These are phyloP conservation scores for Diaporthe batatas DNA, from an alignment of 2,329 filamentous ascomycete genomes.

Conservation along the genomic window DNA sequence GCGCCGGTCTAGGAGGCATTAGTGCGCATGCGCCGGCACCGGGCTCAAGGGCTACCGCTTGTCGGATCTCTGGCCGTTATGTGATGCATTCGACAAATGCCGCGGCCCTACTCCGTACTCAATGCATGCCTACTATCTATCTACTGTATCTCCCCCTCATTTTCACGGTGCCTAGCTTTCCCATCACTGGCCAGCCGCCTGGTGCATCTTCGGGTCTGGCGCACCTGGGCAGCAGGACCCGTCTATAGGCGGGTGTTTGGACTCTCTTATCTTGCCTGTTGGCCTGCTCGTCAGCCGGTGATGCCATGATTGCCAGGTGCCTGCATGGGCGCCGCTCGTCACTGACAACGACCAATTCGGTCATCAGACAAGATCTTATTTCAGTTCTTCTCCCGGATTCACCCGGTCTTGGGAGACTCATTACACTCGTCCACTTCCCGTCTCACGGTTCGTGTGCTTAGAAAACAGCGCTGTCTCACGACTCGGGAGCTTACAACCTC, in stretches of 20 bases:
- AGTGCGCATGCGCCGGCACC: constrained; percentile 24
- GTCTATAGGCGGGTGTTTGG: neutral
- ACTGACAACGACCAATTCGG: constrained; percentile 19
- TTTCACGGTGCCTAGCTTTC: constrained; percentile 1
- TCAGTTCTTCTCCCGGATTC: neutral
- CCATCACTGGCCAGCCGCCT: constrained; percentile 19
- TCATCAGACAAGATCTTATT: neutral
- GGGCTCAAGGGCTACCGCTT: constrained; percentile 22
- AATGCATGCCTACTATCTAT: constrained; percentile 20
- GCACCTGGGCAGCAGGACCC: constrained; percentile 7
- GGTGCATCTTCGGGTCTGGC: neutral
- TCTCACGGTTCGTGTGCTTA: neutral
- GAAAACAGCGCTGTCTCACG: neutral
- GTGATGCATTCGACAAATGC: constrained; percentile 39
- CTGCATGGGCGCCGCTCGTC: constrained; percentile 30
- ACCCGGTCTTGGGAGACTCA: neutral
- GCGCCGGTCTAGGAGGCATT: constrained; percentile 27
- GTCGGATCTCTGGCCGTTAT: constrained; percentile 35
- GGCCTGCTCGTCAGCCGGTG: constrained; percentile 11
- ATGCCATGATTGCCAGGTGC: constrained; percentile 12
- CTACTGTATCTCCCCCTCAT: constrained; percentile 22
- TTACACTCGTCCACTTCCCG: neutral
- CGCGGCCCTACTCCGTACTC: neutral
- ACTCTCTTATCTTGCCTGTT: constrained; percentile 39
- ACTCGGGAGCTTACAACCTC: too few species aligned